Conservation (phyloP, 1,284 basidiomycete genomes). For the Macrocystidia cucumis region DNA sequence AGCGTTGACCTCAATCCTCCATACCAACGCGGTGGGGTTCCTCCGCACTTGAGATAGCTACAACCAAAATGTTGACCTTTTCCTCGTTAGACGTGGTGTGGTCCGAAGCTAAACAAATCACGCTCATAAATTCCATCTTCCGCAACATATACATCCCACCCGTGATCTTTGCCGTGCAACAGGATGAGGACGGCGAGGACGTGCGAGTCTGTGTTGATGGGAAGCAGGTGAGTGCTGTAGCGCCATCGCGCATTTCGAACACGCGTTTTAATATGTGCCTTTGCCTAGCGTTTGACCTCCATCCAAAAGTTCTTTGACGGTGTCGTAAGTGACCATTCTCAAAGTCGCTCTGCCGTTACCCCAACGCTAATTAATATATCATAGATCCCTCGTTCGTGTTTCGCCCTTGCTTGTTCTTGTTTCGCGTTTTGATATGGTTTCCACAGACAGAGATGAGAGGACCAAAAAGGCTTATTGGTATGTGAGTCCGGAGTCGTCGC, state of each 20-base stretch:
- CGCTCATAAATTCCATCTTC: slow-evolving; percentile 71
- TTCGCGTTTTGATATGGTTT: not conserved
- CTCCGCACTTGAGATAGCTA: not conserved
- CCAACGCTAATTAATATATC: not conserved
- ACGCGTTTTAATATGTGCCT: no score
- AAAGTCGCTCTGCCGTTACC: slow-evolving; percentile 10
- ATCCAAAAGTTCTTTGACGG: slow-evolving; percentile 69
- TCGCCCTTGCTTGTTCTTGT: not conserved
- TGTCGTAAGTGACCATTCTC: slow-evolving; percentile 33
- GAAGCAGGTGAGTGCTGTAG: slow-evolving; percentile 42
- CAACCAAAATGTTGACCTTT: slow-evolving; percentile 3
- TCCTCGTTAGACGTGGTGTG: slow-evolving; percentile 58
- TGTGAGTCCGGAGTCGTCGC: slow-evolving; percentile 35
- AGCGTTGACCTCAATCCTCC: slow-evolving; percentile 56
- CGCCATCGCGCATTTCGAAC: slow-evolving; percentile 3
- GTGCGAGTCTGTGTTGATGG: slow-evolving; percentile 67
- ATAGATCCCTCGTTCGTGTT: slow-evolving; percentile 42
- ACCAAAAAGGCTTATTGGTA: slow-evolving; percentile 57
- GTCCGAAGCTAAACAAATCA: slow-evolving; percentile 59
- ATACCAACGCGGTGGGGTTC: slow-evolving; percentile 55
- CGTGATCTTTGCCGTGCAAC: slow-evolving; percentile 57
- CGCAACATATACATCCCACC: slow-evolving; percentile 69
- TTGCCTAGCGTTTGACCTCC: slow-evolving; percentile 47
- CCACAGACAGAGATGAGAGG: slow-evolving; percentile 34
- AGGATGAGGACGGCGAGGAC: slow-evolving; percentile 44